These are phyloP conservation scores for Nakazawaea populi DNA, from an alignment of 805 yeast genomes.

Conservation along the genomic window DNA sequence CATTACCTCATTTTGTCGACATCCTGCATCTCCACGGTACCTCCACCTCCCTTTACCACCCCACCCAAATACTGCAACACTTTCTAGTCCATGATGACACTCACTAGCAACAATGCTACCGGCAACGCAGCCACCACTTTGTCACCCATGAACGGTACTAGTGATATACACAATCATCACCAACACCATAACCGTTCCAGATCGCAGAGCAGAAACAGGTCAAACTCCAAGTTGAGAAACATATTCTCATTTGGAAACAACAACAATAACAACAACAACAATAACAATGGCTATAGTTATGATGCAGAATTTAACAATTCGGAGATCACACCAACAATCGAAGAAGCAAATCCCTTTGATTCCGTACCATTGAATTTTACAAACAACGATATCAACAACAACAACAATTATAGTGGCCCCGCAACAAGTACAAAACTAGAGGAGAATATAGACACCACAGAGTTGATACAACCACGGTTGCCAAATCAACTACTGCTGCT, in stretches of 20 bases:
- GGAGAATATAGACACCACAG: background rate
- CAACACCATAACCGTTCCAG: conserved; percentile 7
- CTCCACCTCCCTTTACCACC: too few relatives aligned
- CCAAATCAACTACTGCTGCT: background rate
- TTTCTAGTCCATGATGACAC: background rate
- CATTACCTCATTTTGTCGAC: too few relatives aligned
- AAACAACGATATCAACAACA: too few relatives aligned
- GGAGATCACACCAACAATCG: conserved; percentile 7
- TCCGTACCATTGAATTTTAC: background rate
- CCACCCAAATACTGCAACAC: too few relatives aligned
- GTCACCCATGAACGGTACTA: background rate
- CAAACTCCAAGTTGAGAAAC: conserved; percentile 33
- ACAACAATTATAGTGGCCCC: too few relatives aligned
- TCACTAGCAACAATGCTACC: conserved; percentile 6
- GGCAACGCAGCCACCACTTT: conserved; percentile 14
- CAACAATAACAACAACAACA: conserved; percentile 2
- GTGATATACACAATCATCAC: background rate
- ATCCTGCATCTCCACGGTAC: too few relatives aligned
- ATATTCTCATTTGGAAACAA: conserved; percentile 31
- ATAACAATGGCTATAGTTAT: background rate
- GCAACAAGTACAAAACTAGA: too few relatives aligned
- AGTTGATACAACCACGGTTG: background rate
- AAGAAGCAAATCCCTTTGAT: conserved; percentile 8
- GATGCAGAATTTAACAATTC: conserved; percentile 1
- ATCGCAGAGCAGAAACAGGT: conserved; percentile 29